Conservation (phyloP, 768 basidiomycete species). For the Pleurotus djamor region DNA sequence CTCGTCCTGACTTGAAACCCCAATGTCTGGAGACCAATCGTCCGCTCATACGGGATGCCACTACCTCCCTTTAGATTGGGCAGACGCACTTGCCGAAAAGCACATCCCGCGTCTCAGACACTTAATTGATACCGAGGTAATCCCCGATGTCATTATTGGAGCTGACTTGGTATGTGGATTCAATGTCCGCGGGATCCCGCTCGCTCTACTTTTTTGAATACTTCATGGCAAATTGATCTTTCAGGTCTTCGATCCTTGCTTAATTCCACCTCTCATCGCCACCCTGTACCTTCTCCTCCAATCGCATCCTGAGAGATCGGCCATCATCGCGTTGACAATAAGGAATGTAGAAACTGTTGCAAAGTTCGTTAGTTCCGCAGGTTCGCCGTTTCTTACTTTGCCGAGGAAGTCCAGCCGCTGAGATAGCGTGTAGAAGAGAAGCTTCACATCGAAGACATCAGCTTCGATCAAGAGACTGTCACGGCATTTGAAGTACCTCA, state of each 20-base stretch:
- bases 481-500: slow-evolving; percentile 21
- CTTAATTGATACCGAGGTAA: slow-evolving; percentile 38
- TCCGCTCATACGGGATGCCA: slow-evolving; percentile 43
- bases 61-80: slow-evolving; percentile 63
- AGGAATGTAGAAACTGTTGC: slow-evolving; percentile 54
- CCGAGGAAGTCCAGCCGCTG: background rate
- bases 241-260: slow-evolving; percentile 66
- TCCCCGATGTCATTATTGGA: slow-evolving; percentile 63
- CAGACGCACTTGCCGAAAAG: slow-evolving; percentile 42
- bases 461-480: slow-evolving; percentile 6
- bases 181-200: background rate
- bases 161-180: slow-evolving; percentile 54
- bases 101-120: slow-evolving; percentile 18
- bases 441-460: slow-evolving; percentile 25
- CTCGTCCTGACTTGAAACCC: background rate
- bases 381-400: slow-evolving; percentile 20
- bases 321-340: slow-evolving; percentile 52
- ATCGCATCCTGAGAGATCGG: slow-evolving; percentile 17
- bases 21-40: slow-evolving; percentile 48
- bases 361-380: slow-evolving; percentile 37
- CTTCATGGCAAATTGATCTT: background rate
- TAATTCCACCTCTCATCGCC: slow-evolving; percentile 56
- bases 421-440: slow-evolving; percentile 14
- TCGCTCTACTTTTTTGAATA: background rate
- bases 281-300: slow-evolving; percentile 45